phyloP scores from a whole-genome alignment of 257 asterid species.

The Primulina eburnea region DNA sequence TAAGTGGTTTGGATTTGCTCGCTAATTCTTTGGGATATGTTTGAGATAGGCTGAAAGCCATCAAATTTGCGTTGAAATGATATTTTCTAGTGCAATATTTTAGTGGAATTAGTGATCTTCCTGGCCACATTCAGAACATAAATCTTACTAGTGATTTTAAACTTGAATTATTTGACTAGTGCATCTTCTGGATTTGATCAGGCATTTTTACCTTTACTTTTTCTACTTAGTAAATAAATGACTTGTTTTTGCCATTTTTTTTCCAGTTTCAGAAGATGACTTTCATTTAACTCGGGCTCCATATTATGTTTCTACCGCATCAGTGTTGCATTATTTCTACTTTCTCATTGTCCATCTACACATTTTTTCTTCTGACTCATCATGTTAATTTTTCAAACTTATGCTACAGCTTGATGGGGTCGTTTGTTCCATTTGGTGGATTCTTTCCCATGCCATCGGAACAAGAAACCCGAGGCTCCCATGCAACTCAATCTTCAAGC shows the following conservation, averaged over 20 bases:
- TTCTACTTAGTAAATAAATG: background rate
- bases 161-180: slow-evolving; percentile 8
- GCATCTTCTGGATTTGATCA: slow-evolving; percentile 1
- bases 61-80: background rate
- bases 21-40: slow-evolving; percentile 2
- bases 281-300: slow-evolving; percentile 12
- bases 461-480: slow-evolving; percentile 36
- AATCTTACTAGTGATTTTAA: background rate
- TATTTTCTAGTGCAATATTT: background rate
- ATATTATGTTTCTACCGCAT: background rate
- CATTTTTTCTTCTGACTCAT: slow-evolving; percentile 29
- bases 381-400: slow-evolving; percentile 33
- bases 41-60: slow-evolving; percentile 4
- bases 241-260: slow-evolving; percentile 1
- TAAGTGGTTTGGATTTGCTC: background rate
- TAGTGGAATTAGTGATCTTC: background rate
- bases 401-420: slow-evolving; percentile 75
- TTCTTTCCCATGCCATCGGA: slow-evolving; percentile 81
- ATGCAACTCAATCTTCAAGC: slow-evolving; percentile 33
- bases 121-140: background rate
- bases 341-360: background rate
- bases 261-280: background rate
- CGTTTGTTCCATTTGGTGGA: slow-evolving; percentile 95
- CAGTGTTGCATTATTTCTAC: background rate
- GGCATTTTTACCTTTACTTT: slow-evolving; percentile 7